Percentiles rank a stretch among this genome's conserved stretches.
These are phyloP conservation scores for Cladobotryum mycophilum DNA, from an alignment of 2,329 filamentous ascomycete genomes.

Conservation along the genomic window DNA sequence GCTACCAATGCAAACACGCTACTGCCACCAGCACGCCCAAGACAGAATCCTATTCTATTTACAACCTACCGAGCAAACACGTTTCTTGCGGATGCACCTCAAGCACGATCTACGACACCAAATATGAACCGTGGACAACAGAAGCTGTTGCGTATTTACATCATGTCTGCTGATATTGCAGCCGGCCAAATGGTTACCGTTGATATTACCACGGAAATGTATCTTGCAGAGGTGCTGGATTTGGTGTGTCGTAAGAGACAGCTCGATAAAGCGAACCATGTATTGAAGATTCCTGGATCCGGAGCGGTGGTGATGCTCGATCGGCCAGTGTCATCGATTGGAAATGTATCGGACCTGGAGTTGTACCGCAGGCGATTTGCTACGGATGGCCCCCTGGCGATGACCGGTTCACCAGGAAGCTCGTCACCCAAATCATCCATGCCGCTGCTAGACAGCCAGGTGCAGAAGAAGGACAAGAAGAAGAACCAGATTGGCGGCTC, in stretches of 20 bases:
- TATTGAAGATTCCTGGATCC: slow-evolving; percentile 69
- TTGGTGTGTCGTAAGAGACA: slow-evolving; percentile 70
- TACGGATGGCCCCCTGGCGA: slow-evolving; percentile 63
- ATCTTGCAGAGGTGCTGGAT: slow-evolving; percentile 75
- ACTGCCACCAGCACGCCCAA: slow-evolving; percentile 28
- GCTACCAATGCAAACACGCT: slow-evolving; percentile 20
- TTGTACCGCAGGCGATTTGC: slow-evolving; percentile 69
- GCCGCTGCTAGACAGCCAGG: slow-evolving; percentile 40
- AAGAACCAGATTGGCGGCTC: slow-evolving; percentile 46
- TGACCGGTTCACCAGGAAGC: slow-evolving; percentile 62
- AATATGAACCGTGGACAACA: slow-evolving; percentile 54
- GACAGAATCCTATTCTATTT: slow-evolving; percentile 54
- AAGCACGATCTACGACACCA: slow-evolving; percentile 37
- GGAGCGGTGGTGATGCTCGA: slow-evolving; percentile 71
- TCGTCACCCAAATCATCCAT: slow-evolving; percentile 61
- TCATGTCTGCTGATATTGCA: slow-evolving; percentile 61
- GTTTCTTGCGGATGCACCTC: slow-evolving; percentile 51
- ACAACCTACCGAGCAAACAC: slow-evolving; percentile 52
- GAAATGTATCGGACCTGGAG: slow-evolving; percentile 68
- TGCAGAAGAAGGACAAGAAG: slow-evolving; percentile 46
- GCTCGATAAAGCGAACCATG: slow-evolving; percentile 71
- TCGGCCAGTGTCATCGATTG: slow-evolving; percentile 71
- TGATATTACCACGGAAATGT: slow-evolving; percentile 75
- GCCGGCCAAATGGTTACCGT: slow-evolving; percentile 69
- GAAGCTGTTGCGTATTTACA: slow-evolving; percentile 66